Conservation (phyloP, 495 filamentous ascomycete genomes). For the Annulohypoxylon nitens region DNA sequence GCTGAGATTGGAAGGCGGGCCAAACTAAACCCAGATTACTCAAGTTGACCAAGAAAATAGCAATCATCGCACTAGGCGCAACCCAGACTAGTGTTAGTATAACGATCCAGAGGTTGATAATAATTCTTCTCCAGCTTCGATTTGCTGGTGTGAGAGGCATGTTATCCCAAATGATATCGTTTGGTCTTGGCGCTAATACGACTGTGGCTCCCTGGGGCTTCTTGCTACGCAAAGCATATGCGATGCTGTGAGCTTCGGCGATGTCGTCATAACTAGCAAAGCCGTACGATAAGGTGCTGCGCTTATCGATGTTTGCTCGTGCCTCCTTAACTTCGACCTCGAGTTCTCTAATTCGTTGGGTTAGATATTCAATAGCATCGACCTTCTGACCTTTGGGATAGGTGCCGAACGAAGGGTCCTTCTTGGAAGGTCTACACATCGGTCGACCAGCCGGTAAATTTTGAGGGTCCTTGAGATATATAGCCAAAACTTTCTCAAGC, state of each 20-base stretch:
- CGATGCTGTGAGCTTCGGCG: slow-evolving; percentile 87
- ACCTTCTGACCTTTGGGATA: slow-evolving; percentile 78
- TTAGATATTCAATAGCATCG: slow-evolving; percentile 95
- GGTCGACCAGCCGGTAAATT: slow-evolving; percentile 84
- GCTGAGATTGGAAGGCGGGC: slow-evolving; percentile 75
- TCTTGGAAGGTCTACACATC: slow-evolving; percentile 79
- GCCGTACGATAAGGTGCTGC: slow-evolving; percentile 89
- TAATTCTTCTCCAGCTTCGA: slow-evolving; percentile 77
- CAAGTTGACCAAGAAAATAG: slow-evolving; percentile 91
- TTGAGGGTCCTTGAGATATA: slow-evolving; percentile 89
- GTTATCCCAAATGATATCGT: slow-evolving; percentile 97
- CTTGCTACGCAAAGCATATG: slow-evolving; percentile 82
- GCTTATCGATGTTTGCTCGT: slow-evolving; percentile 82
- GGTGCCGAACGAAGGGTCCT: slow-evolving; percentile 69
- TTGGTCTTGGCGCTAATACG: slow-evolving; percentile 83
- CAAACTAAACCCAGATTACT: slow-evolving; percentile 83
- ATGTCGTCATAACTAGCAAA: slow-evolving; percentile 95
- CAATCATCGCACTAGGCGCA: slow-evolving; percentile 94
- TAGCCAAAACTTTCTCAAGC: slow-evolving; percentile 85
- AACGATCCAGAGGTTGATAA: slow-evolving; percentile 85
- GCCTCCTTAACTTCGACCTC: slow-evolving; percentile 88
- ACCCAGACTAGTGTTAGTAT: slow-evolving; percentile 89
- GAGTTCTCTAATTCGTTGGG: slow-evolving; percentile 82
- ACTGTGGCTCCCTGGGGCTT: slow-evolving; percentile 84
- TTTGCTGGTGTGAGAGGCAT: slow-evolving; percentile 74